Evolutionary conservation across 2,329 filamentous ascomycete species (phyloP).

Genomic region (Pleoardoris graminearum): DNA sequence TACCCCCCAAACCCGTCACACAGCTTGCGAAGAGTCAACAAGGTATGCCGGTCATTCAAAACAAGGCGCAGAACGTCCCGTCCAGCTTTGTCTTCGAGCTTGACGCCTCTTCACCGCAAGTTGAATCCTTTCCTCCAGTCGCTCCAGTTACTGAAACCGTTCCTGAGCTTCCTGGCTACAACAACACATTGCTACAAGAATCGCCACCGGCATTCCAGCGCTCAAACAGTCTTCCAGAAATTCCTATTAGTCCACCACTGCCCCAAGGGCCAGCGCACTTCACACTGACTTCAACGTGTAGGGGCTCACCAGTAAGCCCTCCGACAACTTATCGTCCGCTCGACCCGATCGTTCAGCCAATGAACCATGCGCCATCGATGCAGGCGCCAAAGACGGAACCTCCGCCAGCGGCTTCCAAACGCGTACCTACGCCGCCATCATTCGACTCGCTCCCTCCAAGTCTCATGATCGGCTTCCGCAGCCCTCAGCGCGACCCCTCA

Average conservation of each 20-base stretch:
- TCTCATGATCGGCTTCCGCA: slow-evolving; percentile 22
- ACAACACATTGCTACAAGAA: not conserved
- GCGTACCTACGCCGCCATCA: slow-evolving; percentile 1
- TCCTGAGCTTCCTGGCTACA: slow-evolving; percentile 25
- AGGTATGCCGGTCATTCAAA: not conserved
- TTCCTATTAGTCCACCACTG: not conserved
- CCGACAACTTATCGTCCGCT: slow-evolving; percentile 1
- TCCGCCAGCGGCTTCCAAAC: not conserved
- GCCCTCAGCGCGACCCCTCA: slow-evolving; percentile 6
- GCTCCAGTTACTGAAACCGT: slow-evolving; percentile 13
- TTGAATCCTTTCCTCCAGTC: not conserved
- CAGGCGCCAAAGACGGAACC: not conserved
- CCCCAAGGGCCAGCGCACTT: not conserved
- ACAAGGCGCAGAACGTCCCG: not conserved
- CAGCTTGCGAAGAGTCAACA: slow-evolving; percentile 3
- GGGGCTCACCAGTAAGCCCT: slow-evolving; percentile 14
- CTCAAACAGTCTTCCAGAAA: not conserved
- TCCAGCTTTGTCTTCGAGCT: slow-evolving; percentile 19
- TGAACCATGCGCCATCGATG: not conserved
- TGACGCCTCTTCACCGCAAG: slow-evolving; percentile 8
- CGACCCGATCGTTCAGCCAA: not conserved
- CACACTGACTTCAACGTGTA: not conserved
- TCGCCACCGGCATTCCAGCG: not conserved
- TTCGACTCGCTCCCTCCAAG: slow-evolving; percentile 21
- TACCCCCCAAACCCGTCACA: slow-evolving; percentile 8